Conservation (phyloP, 2,329 filamentous ascomycete genomes). For the Aschersonia sp. region DNA sequence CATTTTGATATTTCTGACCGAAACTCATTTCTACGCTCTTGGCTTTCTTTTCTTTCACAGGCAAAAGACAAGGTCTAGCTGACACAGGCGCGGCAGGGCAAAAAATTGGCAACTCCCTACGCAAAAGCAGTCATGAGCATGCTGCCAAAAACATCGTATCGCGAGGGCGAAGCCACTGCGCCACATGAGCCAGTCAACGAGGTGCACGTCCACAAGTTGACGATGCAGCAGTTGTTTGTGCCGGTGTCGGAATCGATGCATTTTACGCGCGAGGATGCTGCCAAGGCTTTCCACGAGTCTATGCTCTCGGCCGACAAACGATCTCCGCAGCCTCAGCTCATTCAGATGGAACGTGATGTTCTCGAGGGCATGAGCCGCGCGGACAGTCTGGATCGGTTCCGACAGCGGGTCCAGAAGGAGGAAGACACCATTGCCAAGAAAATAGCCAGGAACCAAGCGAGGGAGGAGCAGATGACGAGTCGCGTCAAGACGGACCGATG, state of each 20-base stretch:
- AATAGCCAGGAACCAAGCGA: slow-evolving; percentile 16
- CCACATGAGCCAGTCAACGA: slow-evolving; percentile 50
- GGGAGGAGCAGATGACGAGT: slow-evolving; percentile 24
- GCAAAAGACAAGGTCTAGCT: background rate
- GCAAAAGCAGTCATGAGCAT: slow-evolving; percentile 61
- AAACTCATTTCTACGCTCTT: background rate
- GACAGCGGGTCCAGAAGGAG: slow-evolving; percentile 25
- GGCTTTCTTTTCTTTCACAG: background rate
- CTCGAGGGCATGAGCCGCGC: slow-evolving; percentile 18
- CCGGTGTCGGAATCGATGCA: slow-evolving; percentile 47
- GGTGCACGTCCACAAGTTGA: slow-evolving; percentile 44
- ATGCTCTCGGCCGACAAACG: slow-evolving; percentile 46
- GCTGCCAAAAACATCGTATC: slow-evolving; percentile 57
- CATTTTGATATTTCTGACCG: slow-evolving; percentile 12
- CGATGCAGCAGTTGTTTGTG: slow-evolving; percentile 49
- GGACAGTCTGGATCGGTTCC: slow-evolving; percentile 26
- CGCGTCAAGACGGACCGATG: slow-evolving; percentile 36
- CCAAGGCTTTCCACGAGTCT: slow-evolving; percentile 44
- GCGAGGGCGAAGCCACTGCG: slow-evolving; percentile 28
- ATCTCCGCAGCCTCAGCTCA: slow-evolving; percentile 47
- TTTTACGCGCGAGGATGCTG: slow-evolving; percentile 51
- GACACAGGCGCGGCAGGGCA: slow-evolving; percentile 41
- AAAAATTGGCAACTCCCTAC: slow-evolving; percentile 64
- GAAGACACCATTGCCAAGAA: slow-evolving; percentile 23
- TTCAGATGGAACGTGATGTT: slow-evolving; percentile 36